phyloP scores from a whole-genome alignment of 1,284 basidiomycete genomes.

The Phellinidium pouzarii region DNA sequence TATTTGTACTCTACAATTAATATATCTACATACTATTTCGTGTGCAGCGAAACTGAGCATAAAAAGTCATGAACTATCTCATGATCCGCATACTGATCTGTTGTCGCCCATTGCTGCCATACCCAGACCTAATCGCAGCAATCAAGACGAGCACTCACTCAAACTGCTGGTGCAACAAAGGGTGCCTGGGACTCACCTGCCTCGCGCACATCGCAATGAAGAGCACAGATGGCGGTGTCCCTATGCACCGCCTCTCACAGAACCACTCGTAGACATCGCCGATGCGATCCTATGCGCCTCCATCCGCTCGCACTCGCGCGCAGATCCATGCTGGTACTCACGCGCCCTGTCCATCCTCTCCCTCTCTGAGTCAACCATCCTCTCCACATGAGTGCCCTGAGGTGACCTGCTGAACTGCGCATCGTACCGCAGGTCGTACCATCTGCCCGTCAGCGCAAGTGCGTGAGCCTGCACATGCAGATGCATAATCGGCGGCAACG shows the following conservation, averaged over 20 bases:
- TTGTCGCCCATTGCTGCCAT: too few species aligned
- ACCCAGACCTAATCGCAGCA: too few species aligned
- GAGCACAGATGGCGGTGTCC: too few species aligned
- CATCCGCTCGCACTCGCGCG: slow-evolving; percentile 4
- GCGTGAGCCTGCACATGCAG: slow-evolving; percentile 20
- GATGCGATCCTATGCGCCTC: slow-evolving; percentile 13
- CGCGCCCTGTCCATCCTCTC: slow-evolving; percentile 27
- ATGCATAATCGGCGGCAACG: slow-evolving; percentile 20
- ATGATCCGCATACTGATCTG: too few species aligned
- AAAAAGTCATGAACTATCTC: too few species aligned
- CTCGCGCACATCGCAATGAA: too few species aligned
- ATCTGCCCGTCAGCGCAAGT: slow-evolving; percentile 21
- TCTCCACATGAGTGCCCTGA: slow-evolving; percentile 20
- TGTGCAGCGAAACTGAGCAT: too few species aligned
- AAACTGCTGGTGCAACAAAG: too few species aligned
- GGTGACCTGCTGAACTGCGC: slow-evolving; percentile 27
- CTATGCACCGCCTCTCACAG: neutral
- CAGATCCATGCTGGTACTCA: slow-evolving; percentile 18
- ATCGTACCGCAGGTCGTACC: slow-evolving; percentile 33
- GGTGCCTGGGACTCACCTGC: too few species aligned
- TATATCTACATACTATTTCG: too few species aligned
- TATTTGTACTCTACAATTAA: too few species aligned
- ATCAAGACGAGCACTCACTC: too few species aligned
- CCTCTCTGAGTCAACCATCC: slow-evolving; percentile 27
- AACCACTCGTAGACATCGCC: neutral